Conservation (phyloP, 345 rosid species). For the Sonneratia alba region DNA sequence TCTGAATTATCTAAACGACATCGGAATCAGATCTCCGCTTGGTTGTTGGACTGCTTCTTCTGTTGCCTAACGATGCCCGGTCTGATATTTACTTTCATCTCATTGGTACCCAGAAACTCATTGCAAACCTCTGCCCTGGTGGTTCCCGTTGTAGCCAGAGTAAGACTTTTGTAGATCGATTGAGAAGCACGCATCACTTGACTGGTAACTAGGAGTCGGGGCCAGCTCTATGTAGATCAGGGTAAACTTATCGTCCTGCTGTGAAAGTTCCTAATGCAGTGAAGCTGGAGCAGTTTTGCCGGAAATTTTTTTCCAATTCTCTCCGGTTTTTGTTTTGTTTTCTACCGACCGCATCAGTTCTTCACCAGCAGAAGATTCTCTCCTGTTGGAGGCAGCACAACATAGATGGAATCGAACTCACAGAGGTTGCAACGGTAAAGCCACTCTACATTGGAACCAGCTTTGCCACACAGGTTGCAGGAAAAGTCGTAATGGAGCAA, state of each 20-base stretch:
- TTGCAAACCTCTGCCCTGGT: conserved; percentile 1
- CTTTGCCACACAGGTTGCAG: conserved; percentile 35
- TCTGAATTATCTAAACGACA: no score
- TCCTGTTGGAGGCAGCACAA: conserved; percentile 24
- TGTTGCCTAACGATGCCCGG: background rate
- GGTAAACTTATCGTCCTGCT: conserved; percentile 5
- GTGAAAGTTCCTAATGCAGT: conserved; percentile 2
- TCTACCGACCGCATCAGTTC: conserved; percentile 27
- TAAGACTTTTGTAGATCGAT: conserved; percentile 34
- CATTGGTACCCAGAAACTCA: background rate
- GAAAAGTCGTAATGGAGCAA: conserved; percentile 33
- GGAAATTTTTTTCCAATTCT: background rate
- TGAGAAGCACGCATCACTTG: conserved; percentile 36
- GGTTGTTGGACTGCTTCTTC: background rate
- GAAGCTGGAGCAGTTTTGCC: background rate
- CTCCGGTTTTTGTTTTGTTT: conserved; percentile 2
- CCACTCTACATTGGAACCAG: conserved; percentile 29
- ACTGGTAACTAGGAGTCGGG: conserved; percentile 31
- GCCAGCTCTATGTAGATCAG: conserved; percentile 11
- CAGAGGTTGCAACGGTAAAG: conserved; percentile 40
- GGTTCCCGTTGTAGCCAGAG: conserved; percentile 3
- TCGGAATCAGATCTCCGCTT: no score
- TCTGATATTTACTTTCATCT: conserved; percentile 2
- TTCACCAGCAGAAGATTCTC: conserved; percentile 14
- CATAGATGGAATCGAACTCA: conserved; percentile 40